phyloP scores from a whole-genome alignment of 2,329 filamentous ascomycete genomes.

The Paraphoma sp. region DNA sequence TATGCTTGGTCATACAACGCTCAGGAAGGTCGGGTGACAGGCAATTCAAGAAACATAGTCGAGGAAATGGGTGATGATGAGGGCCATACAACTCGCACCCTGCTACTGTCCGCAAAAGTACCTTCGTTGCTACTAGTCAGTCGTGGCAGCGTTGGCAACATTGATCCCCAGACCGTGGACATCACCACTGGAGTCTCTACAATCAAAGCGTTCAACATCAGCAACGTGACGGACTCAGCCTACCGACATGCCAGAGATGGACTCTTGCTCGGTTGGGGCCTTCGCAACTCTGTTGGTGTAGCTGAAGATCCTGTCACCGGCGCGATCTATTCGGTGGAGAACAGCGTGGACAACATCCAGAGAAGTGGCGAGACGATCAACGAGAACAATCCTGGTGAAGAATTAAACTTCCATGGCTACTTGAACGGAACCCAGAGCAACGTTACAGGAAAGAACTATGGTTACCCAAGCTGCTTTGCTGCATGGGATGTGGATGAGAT shows the following conservation, averaged over 20 bases:
- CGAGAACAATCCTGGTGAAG: constrained; percentile 73
- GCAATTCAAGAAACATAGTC: constrained; percentile 62
- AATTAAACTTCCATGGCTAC: constrained; percentile 74
- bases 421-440: constrained; percentile 57
- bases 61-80: constrained; percentile 63
- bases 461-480: constrained; percentile 74
- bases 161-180: constrained; percentile 63
- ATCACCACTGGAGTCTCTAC: constrained; percentile 67
- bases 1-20: constrained; percentile 71
- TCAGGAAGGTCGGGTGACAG: constrained; percentile 52
- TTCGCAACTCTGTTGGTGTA: constrained; percentile 75
- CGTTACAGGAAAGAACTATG: constrained; percentile 65
- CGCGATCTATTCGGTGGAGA: constrained; percentile 68
- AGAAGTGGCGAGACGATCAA: constrained; percentile 68
- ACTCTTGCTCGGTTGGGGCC: constrained; percentile 67
- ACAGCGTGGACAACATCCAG: constrained; percentile 70
- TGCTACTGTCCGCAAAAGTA: constrained; percentile 64
- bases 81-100: constrained; percentile 71
- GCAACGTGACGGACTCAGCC: constrained; percentile 45
- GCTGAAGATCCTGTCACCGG: constrained; percentile 65
- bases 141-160: constrained; percentile 68
- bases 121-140: constrained; percentile 69
- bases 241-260: constrained; percentile 61
- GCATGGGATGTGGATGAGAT: constrained; percentile 65
- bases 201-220: constrained; percentile 68